phyloP scores from a whole-genome alignment of 352 stramenopile species.

The Nothophytophthora sp. region DNA sequence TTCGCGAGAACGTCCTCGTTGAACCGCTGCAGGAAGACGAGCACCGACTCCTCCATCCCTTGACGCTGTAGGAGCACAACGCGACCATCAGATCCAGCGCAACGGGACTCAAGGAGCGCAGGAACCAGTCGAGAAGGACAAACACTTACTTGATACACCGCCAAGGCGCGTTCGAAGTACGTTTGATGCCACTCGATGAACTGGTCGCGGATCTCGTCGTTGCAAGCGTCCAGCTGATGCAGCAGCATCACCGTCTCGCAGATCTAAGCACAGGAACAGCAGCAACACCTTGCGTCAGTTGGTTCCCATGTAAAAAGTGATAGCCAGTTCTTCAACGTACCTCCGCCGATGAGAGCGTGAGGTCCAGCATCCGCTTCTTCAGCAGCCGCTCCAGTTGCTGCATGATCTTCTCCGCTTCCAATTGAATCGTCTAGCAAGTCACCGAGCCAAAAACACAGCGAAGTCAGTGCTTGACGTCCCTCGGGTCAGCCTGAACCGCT shows the following conservation, averaged over 20 bases:
- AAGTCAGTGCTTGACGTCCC: too few species aligned
- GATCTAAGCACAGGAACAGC: conserved; percentile 25
- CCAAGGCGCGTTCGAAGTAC: conserved; percentile 65
- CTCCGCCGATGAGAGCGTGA: conserved; percentile 45
- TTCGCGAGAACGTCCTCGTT: conserved; percentile 52
- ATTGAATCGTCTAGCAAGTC: conserved; percentile 86
- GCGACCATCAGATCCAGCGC: not conserved
- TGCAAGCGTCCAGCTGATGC: conserved; percentile 65
- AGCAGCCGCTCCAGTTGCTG: conserved; percentile 69
- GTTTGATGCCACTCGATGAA: conserved; percentile 84
- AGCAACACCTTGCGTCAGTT: not conserved
- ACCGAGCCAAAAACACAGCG: too few species aligned
- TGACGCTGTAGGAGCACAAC: conserved; percentile 11
- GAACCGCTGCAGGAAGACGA: conserved; percentile 57
- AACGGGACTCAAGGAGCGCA: too few species aligned
- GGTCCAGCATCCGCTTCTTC: conserved; percentile 52
- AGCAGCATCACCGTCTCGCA: conserved; percentile 70
- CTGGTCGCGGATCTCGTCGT: conserved; percentile 76
- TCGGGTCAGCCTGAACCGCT: too few species aligned
- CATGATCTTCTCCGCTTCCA: conserved; percentile 87
- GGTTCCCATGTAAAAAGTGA: not conserved
- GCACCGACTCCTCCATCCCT: conserved; percentile 43
- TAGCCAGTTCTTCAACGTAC: conserved; percentile 16
- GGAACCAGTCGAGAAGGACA: too few species aligned
- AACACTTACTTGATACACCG: conserved; percentile 43